Conservation (phyloP, 2,329 filamentous ascomycete genomes). For the Cercospora sojina region DNA sequence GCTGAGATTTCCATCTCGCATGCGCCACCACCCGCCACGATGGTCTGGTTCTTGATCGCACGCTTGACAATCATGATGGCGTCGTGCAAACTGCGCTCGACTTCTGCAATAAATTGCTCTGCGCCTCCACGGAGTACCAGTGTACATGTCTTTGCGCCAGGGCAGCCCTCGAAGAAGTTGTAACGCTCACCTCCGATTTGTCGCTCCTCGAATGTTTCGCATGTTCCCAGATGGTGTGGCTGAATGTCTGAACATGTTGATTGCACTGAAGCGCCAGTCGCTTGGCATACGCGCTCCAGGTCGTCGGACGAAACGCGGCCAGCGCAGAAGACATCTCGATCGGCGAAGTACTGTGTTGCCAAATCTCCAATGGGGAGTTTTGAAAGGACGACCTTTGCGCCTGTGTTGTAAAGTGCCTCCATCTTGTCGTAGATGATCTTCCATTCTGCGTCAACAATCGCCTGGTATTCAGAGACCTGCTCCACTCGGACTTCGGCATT, state of each 20-base stretch:
- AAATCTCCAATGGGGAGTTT: conserved; percentile 97
- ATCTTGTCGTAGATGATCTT: conserved; percentile 99
- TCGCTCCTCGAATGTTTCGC: conserved; percentile 87
- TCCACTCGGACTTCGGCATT: conserved; percentile 98
- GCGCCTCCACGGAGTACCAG: conserved; percentile 91
- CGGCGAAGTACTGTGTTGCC: conserved; percentile 91
- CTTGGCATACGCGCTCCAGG: conserved; percentile 93
- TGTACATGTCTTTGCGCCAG: conserved; percentile 94
- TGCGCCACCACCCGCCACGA: conserved; percentile 92
- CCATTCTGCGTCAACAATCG: conserved; percentile 98
- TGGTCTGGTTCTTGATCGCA: conserved; percentile 88
- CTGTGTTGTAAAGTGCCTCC: conserved; percentile 88
- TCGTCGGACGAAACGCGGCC: conserved; percentile 89
- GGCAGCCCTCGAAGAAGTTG: conserved; percentile 98
- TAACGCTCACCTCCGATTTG: conserved; percentile 97
- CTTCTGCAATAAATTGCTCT: conserved; percentile 98
- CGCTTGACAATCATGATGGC: conserved; percentile 99
- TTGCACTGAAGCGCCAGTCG: conserved; percentile 87
- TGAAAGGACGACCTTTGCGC: conserved; percentile 94
- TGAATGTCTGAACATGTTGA: conserved; percentile 96
- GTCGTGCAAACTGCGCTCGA: conserved; percentile 95
- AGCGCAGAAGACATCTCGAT: conserved; percentile 97
- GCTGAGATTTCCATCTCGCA: conserved; percentile 95
- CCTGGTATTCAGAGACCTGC: conserved; percentile 98
- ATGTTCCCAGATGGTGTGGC: conserved; percentile 77